Evolutionary conservation across 1,284 basidiomycete species (phyloP).

Genomic region (Athelia psychrophila): DNA sequence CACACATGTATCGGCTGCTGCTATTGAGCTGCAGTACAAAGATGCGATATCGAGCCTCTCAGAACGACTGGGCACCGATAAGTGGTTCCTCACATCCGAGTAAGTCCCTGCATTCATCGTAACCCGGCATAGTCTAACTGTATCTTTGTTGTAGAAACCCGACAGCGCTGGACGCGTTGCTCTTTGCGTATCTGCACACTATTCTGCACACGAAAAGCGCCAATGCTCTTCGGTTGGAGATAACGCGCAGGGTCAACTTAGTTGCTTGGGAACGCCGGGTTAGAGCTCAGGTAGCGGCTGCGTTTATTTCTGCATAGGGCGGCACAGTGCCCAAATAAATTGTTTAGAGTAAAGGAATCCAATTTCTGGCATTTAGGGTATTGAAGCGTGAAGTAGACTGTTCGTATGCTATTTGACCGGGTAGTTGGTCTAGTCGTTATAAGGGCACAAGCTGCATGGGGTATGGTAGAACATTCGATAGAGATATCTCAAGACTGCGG

Average conservation of each 20-base stretch:
- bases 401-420: background rate
- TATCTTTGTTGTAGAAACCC: conserved; percentile 43
- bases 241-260: conserved; percentile 68
- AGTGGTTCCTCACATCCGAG: conserved; percentile 77
- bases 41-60: conserved; percentile 71
- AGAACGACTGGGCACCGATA: conserved; percentile 67
- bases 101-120: conserved; percentile 29
- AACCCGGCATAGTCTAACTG: conserved; percentile 6
- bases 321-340: too few species aligned
- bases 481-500: too few species aligned
- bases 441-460: too few species aligned
- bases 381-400: background rate
- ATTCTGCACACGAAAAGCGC: conserved; percentile 51
- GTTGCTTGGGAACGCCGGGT: conserved; percentile 74
- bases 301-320: conserved; percentile 34
- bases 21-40: conserved; percentile 56
- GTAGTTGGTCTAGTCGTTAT: too few species aligned
- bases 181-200: conserved; percentile 74
- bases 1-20: conserved; percentile 44
- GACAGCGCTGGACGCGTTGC: conserved; percentile 73
- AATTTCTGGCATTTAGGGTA: conserved; percentile 2
- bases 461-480: too few species aligned
- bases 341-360: conserved; percentile 1
- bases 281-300: conserved; percentile 50
- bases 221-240: conserved; percentile 52